Evolutionary conservation across 805 yeast genomes (phyloP).

Genomic region (Dipodascopsis tothii): DNA sequence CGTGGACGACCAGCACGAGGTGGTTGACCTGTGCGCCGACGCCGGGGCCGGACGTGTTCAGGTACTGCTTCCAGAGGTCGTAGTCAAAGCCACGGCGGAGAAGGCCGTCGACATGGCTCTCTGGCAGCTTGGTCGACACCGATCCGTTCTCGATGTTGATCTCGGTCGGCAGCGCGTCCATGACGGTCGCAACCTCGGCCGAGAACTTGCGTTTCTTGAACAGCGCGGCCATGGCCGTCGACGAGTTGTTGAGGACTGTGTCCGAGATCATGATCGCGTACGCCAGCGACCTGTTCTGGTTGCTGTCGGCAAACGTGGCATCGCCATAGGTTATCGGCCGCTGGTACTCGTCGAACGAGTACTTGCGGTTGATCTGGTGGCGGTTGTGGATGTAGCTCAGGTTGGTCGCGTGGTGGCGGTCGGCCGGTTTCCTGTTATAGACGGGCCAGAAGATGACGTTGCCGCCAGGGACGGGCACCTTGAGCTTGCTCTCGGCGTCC

Average conservation of each 20-base stretch:
- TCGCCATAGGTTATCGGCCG: conserved; percentile 10
- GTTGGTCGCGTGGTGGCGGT: conserved; percentile 1
- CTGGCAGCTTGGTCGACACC: conserved; percentile 11
- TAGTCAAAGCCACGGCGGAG: conserved; percentile 29
- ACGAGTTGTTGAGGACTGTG: conserved; percentile 1
- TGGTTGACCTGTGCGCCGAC: conserved; percentile 38
- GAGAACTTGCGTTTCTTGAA: conserved; percentile 16
- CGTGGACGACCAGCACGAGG: conserved; percentile 79
- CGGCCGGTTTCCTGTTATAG: neutral
- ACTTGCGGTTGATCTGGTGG: neutral
- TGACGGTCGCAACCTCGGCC: conserved; percentile 12
- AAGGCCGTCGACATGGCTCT: conserved; percentile 13
- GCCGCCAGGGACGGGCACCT: conserved; percentile 10
- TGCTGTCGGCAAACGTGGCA: conserved; percentile 7
- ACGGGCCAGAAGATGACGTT: conserved; percentile 21
- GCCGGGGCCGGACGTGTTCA: conserved; percentile 24
- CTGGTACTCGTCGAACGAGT: conserved; percentile 4
- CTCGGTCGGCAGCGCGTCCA: conserved; percentile 11
- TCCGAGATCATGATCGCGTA: conserved; percentile 17
- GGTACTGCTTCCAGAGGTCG: conserved; percentile 27
- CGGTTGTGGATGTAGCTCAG: no score
- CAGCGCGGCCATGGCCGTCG: conserved; percentile 6
- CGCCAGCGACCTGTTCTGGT: conserved; percentile 8
- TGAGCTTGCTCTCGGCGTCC: conserved; percentile 23
- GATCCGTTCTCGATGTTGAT: conserved; percentile 2